Percentiles rank a stretch among this genome's conserved stretches.
Evolutionary conservation across 306 rosid species (phyloP).

Genomic region (Gastrolobium bilobum): DNA sequence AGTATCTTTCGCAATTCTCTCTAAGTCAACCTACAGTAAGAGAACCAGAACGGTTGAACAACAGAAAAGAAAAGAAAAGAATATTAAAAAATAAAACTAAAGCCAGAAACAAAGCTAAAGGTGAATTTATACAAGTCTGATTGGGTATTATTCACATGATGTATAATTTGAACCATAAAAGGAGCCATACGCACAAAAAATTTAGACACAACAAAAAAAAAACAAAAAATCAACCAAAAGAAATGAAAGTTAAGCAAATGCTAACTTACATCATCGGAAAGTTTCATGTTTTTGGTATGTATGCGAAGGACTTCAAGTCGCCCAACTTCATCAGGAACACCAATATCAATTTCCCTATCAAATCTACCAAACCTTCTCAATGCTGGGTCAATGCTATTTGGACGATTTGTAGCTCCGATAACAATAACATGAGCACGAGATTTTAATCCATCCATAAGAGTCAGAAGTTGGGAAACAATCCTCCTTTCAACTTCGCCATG

Average conservation of each 20-base stretch:
- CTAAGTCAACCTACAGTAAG: slow-evolving; percentile 65
- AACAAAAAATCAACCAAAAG: neutral
- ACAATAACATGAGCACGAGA: slow-evolving; percentile 73
- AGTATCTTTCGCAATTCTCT: slow-evolving; percentile 64
- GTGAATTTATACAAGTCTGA: neutral
- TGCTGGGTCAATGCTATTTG: slow-evolving; percentile 73
- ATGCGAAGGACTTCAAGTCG: slow-evolving; percentile 77
- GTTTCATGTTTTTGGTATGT: slow-evolving; percentile 79
- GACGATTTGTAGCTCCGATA: slow-evolving; percentile 79
- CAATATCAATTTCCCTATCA: slow-evolving; percentile 80
- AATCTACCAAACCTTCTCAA: slow-evolving; percentile 78
- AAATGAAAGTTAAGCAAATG: neutral
- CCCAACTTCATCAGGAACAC: slow-evolving; percentile 77
- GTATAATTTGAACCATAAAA: neutral
- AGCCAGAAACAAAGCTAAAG: neutral
- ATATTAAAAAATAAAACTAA: neutral
- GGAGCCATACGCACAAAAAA: neutral
- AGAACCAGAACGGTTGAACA: slow-evolving; percentile 6
- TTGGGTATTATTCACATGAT: neutral
- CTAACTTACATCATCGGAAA: slow-evolving; percentile 66
- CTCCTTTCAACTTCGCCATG: slow-evolving; percentile 77
- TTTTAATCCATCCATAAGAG: slow-evolving; percentile 75
- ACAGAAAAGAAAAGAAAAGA: neutral
- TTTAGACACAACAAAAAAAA: neutral
- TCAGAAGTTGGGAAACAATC: slow-evolving; percentile 73